phyloP scores from a whole-genome alignment of 2,329 filamentous ascomycete species.

The Ilyonectria mors-panacis region DNA sequence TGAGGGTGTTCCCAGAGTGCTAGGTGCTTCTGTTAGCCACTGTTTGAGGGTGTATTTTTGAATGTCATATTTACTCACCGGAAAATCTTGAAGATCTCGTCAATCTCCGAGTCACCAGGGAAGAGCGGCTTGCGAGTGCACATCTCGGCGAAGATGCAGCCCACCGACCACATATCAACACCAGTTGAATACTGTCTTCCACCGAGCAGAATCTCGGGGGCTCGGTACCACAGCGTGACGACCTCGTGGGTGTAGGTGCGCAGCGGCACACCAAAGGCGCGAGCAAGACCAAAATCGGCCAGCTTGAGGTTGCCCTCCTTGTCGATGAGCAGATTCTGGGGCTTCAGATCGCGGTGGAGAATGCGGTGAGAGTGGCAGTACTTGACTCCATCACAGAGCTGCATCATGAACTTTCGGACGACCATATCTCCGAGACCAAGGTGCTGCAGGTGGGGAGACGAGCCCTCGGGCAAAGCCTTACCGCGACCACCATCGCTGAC shows the following conservation, averaged over 20 bases:
- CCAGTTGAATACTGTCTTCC: conserved; percentile 94
- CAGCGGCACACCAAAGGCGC: conserved; percentile 91
- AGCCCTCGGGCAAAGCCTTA: conserved; percentile 86
- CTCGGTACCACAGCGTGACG: conserved; percentile 93
- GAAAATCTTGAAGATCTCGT: conserved; percentile 72
- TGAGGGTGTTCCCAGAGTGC: conserved; percentile 85
- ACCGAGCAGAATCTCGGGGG: conserved; percentile 91
- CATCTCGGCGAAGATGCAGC: conserved; percentile 97
- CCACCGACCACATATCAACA: conserved; percentile 96
- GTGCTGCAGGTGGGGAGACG: conserved; percentile 72
- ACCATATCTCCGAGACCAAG: conserved; percentile 84
- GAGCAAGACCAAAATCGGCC: conserved; percentile 90
- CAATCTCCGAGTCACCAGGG: conserved; percentile 83
- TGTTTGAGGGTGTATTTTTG: neutral
- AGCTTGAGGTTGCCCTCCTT: conserved; percentile 90
- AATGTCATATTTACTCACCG: conserved; percentile 66
- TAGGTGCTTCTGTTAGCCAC: conserved; percentile 50
- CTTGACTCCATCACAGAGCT: conserved; percentile 85
- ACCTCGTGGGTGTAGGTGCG: conserved; percentile 96
- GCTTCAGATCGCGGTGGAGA: conserved; percentile 90
- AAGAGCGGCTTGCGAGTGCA: conserved; percentile 94
- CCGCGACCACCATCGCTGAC: conserved; percentile 88
- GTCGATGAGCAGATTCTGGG: conserved; percentile 90
- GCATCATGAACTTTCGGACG: conserved; percentile 94
- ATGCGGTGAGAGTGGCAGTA: conserved; percentile 93